phyloP scores from a whole-genome alignment of 208 protist genomes.

The Wallacemonas sp. region DNA sequence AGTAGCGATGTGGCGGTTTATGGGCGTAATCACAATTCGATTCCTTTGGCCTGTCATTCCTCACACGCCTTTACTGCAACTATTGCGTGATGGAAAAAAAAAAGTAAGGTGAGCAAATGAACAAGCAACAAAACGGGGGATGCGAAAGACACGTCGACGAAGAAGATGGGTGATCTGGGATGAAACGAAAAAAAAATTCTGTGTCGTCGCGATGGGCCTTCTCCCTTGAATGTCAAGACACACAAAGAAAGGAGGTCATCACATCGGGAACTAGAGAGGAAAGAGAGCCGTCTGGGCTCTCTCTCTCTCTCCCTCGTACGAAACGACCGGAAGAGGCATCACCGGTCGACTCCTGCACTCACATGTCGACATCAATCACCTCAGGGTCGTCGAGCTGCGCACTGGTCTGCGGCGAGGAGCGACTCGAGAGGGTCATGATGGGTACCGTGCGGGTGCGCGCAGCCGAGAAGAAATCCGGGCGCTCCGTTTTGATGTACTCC shows the following conservation, averaged over 20 bases:
- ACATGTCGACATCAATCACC: conserved; percentile 10
- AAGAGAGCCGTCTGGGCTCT: not conserved
- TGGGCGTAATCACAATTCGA: no score
- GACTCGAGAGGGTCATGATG: conserved; percentile 13
- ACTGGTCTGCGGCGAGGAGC: conserved; percentile 7
- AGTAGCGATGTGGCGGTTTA: no score
- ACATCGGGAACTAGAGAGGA: not conserved
- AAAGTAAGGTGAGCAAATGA: no score
- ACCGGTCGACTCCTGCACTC: not conserved
- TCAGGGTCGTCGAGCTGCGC: not conserved
- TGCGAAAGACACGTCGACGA: no score
- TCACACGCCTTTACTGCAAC: no score
- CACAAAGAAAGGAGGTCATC: not conserved
- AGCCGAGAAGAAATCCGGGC: not conserved
- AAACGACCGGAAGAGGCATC: no score
- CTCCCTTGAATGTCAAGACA: not conserved
- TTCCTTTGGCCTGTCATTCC: no score
- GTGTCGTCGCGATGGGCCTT: not conserved
- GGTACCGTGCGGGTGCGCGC: conserved; percentile 8
- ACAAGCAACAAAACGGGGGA: no score
- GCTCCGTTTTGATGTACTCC: not conserved
- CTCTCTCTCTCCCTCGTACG: not conserved
- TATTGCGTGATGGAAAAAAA: no score
- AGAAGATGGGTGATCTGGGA: not conserved
- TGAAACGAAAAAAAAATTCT: not conserved